phyloP scores from a whole-genome alignment of 345 rosid genomes.

The Linum usitatissimum region DNA sequence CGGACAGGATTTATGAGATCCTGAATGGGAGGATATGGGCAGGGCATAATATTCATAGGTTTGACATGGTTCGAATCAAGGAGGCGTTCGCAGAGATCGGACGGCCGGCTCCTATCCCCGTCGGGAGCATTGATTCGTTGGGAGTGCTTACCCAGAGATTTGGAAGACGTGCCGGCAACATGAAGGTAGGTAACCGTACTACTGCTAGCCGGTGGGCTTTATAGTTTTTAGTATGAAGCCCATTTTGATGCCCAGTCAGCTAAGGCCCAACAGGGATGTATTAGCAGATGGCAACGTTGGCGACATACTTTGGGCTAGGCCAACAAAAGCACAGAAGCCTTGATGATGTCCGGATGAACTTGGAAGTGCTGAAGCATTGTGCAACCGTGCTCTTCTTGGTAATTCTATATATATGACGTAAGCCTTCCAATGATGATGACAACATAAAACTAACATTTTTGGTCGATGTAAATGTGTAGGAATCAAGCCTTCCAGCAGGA shows the following conservation, averaged over 20 bases:
- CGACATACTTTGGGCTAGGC: slow-evolving; percentile 81
- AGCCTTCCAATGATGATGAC: too few species aligned
- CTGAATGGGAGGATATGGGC: slow-evolving; percentile 86
- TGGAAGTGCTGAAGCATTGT: slow-evolving; percentile 80
- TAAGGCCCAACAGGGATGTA: too few species aligned
- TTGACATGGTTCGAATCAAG: slow-evolving; percentile 66
- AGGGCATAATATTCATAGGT: slow-evolving; percentile 81
- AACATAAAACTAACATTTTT: too few species aligned
- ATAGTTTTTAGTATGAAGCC: not conserved
- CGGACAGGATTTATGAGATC: slow-evolving; percentile 47
- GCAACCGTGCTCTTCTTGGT: slow-evolving; percentile 89
- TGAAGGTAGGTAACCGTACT: slow-evolving; percentile 40
- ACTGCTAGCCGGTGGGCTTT: not conserved
- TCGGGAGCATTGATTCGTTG: slow-evolving; percentile 71
- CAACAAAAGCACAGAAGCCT: slow-evolving; percentile 91
- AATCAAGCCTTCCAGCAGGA: slow-evolving; percentile 68
- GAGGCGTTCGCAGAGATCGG: slow-evolving; percentile 70
- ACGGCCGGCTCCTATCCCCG: slow-evolving; percentile 48
- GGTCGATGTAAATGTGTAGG: slow-evolving; percentile 22
- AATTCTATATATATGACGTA: not conserved
- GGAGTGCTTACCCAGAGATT: slow-evolving; percentile 56
- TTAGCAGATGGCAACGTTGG: slow-evolving; percentile 76
- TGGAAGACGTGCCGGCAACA: slow-evolving; percentile 84
- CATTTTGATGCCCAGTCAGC: too few species aligned
- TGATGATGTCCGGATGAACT: slow-evolving; percentile 79